Percentiles rank a stretch among this genome's conserved stretches.
Conservation (phyloP, 108 stramenopile genomes). For the Skeletonema tropicum region DNA sequence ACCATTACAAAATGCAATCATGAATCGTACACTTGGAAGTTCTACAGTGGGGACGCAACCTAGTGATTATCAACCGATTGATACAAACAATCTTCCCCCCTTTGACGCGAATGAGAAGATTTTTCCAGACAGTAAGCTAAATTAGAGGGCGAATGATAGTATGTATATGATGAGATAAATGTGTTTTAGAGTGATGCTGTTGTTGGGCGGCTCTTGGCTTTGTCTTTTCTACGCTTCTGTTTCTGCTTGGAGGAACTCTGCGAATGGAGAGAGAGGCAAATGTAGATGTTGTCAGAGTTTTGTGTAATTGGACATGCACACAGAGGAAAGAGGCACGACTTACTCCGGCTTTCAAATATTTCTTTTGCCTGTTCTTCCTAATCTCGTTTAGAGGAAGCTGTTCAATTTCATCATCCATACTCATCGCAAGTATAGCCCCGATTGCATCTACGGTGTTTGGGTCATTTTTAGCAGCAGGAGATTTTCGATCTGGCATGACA, state of each 20-base stretch:
- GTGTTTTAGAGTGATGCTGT: not conserved
- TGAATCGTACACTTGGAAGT: not conserved
- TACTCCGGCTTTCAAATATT: not conserved
- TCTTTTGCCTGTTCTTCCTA: conserved; percentile 5
- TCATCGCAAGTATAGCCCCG: conserved; percentile 46
- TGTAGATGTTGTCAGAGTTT: not conserved
- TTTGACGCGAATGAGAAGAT: conserved; percentile 28
- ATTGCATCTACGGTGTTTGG: conserved; percentile 58
- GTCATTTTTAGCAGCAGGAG: conserved; percentile 35
- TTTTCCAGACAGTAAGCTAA: no score
- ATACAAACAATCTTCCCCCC: conserved; percentile 26
- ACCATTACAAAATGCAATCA: conserved; percentile 24
- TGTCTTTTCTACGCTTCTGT: not conserved
- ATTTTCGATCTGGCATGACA: conserved; percentile 49
- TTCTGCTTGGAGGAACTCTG: not conserved
- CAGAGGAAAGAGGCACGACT: not conserved
- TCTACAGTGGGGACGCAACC: conserved; percentile 5
- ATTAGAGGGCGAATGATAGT: not conserved
- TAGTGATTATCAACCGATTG: conserved; percentile 25
- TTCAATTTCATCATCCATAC: conserved; percentile 32
- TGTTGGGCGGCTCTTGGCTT: not conserved
- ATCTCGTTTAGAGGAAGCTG: conserved; percentile 17
- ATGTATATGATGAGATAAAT: not conserved
- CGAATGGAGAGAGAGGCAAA: not conserved
- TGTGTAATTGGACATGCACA: not conserved